Evolutionary conservation across 1,284 basidiomycete genomes (phyloP).

Genomic region (Rhodotorula sp.): DNA sequence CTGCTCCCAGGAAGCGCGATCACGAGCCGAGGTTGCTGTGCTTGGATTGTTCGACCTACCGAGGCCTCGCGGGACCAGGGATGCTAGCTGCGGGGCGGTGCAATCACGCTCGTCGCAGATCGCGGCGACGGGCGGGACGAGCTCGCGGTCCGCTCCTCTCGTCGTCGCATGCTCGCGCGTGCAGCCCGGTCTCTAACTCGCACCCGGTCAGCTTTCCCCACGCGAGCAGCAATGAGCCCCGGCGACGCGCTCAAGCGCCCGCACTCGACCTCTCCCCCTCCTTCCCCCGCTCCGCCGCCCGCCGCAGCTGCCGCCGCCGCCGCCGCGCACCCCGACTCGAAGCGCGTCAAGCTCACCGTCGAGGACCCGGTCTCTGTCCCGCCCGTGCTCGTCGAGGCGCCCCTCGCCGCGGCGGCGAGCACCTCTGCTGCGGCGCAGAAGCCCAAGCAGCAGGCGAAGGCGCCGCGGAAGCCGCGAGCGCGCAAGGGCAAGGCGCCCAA

Average conservation of each 20-base stretch:
- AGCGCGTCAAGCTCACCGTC: slow-evolving; percentile 18
- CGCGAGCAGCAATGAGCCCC: neutral
- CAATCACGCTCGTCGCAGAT: neutral
- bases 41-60: too few relatives aligned
- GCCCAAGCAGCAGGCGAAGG: neutral
- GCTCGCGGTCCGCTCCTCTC: neutral
- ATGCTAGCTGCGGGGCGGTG: too few relatives aligned
- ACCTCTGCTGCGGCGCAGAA: neutral
- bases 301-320: neutral
- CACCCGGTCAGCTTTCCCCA: too few relatives aligned
- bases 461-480: slow-evolving; percentile 20
- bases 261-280: slow-evolving; percentile 14
- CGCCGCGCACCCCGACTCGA: slow-evolving; percentile 4
- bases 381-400: slow-evolving; percentile 6
- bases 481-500: slow-evolving; percentile 42
- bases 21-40: too few relatives aligned
- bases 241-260: slow-evolving; percentile 6
- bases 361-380: slow-evolving; percentile 12
- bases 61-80: too few relatives aligned
- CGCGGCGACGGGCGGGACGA: neutral
- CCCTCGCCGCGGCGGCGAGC: neutral
- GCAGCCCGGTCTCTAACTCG: neutral
- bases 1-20: too few relatives aligned
- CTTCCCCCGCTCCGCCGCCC: neutral
- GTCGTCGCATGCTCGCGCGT: slow-evolving; percentile 8